Evolutionary conservation across 345 rosid genomes (phyloP).

Genomic region (Reutealis trisperma): DNA sequence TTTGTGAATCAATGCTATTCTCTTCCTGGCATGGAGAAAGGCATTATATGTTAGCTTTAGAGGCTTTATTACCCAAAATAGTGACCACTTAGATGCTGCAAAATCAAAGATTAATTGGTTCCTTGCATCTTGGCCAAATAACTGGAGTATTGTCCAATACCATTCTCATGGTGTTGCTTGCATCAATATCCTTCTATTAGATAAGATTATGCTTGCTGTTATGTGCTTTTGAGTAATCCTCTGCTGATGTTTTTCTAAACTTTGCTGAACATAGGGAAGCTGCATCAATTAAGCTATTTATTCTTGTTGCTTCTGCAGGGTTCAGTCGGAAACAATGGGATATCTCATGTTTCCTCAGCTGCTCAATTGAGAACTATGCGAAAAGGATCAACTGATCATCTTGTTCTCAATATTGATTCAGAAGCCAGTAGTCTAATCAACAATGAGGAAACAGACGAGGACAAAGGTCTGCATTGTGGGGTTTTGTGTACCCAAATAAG

Average conservation of each 20-base stretch:
- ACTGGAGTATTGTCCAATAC: too few species aligned
- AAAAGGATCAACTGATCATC: constrained; percentile 89
- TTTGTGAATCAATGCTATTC: not conserved
- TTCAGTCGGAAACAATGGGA: constrained; percentile 46
- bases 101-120: not conserved
- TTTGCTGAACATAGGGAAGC: not conserved
- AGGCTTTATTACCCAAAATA: not conserved
- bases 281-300: not conserved
- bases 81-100: not conserved
- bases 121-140: too few species aligned
- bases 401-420: constrained; percentile 67
- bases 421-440: constrained; percentile 64
- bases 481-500: constrained; percentile 1
- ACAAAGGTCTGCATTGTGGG: constrained; percentile 58
- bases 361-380: constrained; percentile 74
- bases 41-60: not conserved
- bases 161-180: not conserved
- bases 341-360: constrained; percentile 65
- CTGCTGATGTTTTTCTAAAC: too few species aligned
- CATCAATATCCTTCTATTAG: not conserved
- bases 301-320: constrained; percentile 49
- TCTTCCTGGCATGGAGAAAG: not conserved
- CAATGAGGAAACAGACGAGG: constrained; percentile 65
- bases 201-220: not conserved
- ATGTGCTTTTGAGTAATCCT: not conserved